Evolutionary conservation across 495 filamentous ascomycete species (phyloP).

Genomic region (Astrothelium macrocarpum): DNA sequence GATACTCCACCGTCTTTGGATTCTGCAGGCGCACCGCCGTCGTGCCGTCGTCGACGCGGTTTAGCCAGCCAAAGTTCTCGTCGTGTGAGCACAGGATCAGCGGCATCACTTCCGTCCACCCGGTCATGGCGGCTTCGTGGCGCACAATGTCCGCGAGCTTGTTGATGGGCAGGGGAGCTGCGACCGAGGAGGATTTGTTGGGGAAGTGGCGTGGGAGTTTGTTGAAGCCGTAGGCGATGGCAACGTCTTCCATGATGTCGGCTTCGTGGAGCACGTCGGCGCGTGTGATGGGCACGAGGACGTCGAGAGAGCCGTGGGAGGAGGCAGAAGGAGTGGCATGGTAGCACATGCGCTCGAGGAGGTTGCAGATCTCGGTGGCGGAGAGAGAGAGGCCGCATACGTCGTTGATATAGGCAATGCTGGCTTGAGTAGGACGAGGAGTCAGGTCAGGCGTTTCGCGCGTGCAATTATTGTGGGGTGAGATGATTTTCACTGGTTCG

Average conservation of each 20-base stretch:
- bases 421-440: slow-evolving; percentile 65
- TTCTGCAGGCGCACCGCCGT: slow-evolving; percentile 85
- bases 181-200: slow-evolving; percentile 72
- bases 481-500: slow-evolving; percentile 85
- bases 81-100: slow-evolving; percentile 96
- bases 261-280: slow-evolving; percentile 93
- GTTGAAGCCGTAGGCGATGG: slow-evolving; percentile 95
- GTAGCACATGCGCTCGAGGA: slow-evolving; percentile 81
- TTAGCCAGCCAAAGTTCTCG: slow-evolving; percentile 96
- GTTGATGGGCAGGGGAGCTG: slow-evolving; percentile 81
- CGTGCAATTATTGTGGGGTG: slow-evolving; percentile 77
- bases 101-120: slow-evolving; percentile 94
- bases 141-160: slow-evolving; percentile 90
- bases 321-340: slow-evolving; percentile 57
- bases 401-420: slow-evolving; percentile 83
- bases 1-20: slow-evolving; percentile 92
- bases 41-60: slow-evolving; percentile 77
- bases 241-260: slow-evolving; percentile 98
- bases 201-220: slow-evolving; percentile 76
- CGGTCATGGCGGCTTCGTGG: slow-evolving; percentile 82
- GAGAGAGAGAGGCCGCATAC: slow-evolving; percentile 75
- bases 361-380: slow-evolving; percentile 58
- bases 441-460: slow-evolving; percentile 70
- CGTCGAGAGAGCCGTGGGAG: slow-evolving; percentile 57
- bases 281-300: slow-evolving; percentile 75